Percentiles rank a stretch among this genome's conserved stretches.
Evolutionary conservation across 208 protist genomes (phyloP).

Genomic region (Acanthamoeba sp.): DNA sequence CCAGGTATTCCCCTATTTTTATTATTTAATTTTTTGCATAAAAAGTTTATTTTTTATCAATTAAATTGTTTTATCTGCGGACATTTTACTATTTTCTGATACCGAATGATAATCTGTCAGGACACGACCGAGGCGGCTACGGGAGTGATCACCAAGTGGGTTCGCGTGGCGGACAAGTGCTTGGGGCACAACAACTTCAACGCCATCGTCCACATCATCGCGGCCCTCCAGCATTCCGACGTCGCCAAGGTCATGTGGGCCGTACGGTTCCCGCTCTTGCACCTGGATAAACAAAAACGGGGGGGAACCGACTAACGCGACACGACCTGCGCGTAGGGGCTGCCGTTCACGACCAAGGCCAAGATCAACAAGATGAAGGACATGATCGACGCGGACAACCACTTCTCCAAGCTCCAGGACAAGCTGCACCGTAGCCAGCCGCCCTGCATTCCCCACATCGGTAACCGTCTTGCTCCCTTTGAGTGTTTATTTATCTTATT

Average conservation of each 20-base stretch:
- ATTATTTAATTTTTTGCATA: too few species aligned
- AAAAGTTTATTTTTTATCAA: too few species aligned
- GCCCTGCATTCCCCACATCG: conserved; percentile 19
- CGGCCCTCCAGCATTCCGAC: neutral
- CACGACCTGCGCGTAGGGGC: neutral
- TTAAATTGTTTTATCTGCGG: too few species aligned
- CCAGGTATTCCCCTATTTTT: neutral
- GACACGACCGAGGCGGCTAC: neutral
- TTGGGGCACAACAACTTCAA: conserved; percentile 62
- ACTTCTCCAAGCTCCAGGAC: conserved; percentile 27
- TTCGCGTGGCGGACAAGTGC: conserved; percentile 27
- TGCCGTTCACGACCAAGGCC: conserved; percentile 21
- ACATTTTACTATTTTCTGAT: too few species aligned
- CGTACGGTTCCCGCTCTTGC: neutral
- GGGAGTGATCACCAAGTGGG: neutral
- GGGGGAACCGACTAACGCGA: too few species aligned
- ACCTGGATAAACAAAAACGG: too few species aligned
- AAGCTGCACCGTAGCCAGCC: conserved; percentile 45
- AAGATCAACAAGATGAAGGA: conserved; percentile 7
- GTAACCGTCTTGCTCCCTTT: neutral
- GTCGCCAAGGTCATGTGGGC: neutral
- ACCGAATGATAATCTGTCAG: too few species aligned
- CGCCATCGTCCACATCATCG: conserved; percentile 28
- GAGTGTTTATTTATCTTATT: neutral
- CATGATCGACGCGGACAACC: conserved; percentile 14